Percentiles rank a stretch among this genome's conserved stretches.
Evolutionary conservation across 306 rosid species (phyloP).

Genomic region (Vigna trinervia): DNA sequence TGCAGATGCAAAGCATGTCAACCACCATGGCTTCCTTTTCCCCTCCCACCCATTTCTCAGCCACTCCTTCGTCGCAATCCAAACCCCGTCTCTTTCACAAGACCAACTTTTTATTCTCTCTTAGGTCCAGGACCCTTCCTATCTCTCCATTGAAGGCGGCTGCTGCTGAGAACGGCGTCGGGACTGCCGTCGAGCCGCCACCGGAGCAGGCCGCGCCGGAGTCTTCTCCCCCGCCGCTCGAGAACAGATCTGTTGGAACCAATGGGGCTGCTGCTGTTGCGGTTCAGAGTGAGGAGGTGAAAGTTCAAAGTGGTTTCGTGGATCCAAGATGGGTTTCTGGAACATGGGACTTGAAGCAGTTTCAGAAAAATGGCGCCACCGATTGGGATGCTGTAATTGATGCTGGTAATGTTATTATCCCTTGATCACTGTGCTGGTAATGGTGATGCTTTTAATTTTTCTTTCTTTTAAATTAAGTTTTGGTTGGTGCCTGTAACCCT

Average conservation of each 20-base stretch:
- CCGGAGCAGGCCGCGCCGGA: conserved; percentile 43
- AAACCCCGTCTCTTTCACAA: conserved; percentile 48
- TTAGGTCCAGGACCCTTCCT: conserved; percentile 52
- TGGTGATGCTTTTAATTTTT: too few species aligned
- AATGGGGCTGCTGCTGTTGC: conserved; percentile 62
- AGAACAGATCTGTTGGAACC: conserved; percentile 47
- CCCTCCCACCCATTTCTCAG: conserved; percentile 59
- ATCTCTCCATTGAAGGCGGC: conserved; percentile 50
- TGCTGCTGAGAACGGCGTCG: conserved; percentile 60
- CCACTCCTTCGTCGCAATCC: conserved; percentile 55
- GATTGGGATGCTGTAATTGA: conserved; percentile 99
- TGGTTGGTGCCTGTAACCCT: background rate
- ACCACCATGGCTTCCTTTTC: conserved; percentile 82
- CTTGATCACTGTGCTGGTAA: background rate
- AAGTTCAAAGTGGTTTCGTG: conserved; percentile 51
- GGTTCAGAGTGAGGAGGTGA: conserved; percentile 41
- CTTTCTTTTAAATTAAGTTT: background rate
- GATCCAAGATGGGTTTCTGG: conserved; percentile 84
- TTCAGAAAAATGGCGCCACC: conserved; percentile 70
- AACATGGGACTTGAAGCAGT: conserved; percentile 97
- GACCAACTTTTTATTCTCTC: conserved; percentile 37
- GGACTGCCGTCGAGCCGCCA: conserved; percentile 46
- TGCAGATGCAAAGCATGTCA: conserved; percentile 45
- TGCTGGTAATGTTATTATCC: conserved; percentile 69
- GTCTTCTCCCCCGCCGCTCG: conserved; percentile 25